Conservation (phyloP, 2,329 filamentous ascomycete species). For the Emydomyces testavorans region DNA sequence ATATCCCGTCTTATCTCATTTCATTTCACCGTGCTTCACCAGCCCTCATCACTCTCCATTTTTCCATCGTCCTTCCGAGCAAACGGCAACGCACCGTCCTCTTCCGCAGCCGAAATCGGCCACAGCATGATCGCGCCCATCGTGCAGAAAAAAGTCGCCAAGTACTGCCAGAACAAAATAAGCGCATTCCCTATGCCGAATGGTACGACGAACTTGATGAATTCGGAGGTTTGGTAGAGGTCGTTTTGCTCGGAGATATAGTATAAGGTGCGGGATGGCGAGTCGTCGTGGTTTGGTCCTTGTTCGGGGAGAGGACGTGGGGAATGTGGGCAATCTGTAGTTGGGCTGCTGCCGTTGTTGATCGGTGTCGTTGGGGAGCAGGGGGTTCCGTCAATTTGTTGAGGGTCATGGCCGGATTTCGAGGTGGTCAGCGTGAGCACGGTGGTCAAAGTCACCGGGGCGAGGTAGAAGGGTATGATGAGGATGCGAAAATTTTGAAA, state of each 20-base stretch:
- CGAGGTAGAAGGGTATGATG: conserved; percentile 62
- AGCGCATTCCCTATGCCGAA: conserved; percentile 46
- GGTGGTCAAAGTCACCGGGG: conserved; percentile 55
- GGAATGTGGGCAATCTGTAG: not conserved
- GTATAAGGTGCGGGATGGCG: conserved; percentile 40
- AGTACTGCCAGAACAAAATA: conserved; percentile 52
- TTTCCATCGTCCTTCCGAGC: not conserved
- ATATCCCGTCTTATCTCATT: too few relatives aligned
- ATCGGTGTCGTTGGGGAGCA: conserved; percentile 19
- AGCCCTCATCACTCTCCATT: not conserved
- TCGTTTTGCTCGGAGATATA: conserved; percentile 70
- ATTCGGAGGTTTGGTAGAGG: conserved; percentile 66
- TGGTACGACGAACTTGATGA: conserved; percentile 59
- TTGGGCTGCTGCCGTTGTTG: conserved; percentile 26
- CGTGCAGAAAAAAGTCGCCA: conserved; percentile 54
- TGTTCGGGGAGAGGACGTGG: not conserved
- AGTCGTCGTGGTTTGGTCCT: conserved; percentile 15
- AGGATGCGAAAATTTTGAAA: conserved; percentile 67
- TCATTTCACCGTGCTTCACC: too few relatives aligned
- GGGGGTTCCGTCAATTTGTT: not conserved
- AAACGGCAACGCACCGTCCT: conserved; percentile 22
- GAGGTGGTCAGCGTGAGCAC: conserved; percentile 51
- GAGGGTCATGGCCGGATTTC: not conserved
- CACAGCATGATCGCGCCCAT: conserved; percentile 43
- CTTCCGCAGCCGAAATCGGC: conserved; percentile 43